phyloP scores from a whole-genome alignment of 2,329 filamentous ascomycete species.

The Penicillium capsulatum region DNA sequence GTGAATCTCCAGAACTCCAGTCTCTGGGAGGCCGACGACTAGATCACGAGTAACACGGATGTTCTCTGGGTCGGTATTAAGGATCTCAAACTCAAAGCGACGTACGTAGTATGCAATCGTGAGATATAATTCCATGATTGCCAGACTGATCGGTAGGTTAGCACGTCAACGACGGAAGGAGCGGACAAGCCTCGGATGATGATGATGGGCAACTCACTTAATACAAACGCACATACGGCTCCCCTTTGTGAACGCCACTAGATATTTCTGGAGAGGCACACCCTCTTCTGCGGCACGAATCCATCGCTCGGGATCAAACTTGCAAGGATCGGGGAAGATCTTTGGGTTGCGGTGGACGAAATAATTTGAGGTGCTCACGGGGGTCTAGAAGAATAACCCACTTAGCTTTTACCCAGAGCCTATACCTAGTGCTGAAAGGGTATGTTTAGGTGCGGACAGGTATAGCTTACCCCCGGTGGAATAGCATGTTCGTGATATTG shows the following conservation, averaged over 20 bases:
- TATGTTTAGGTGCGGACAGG: no score
- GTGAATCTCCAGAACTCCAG: no score
- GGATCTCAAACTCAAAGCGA: slow-evolving; percentile 1
- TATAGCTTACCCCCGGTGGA: slow-evolving; percentile 7
- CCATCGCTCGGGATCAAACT: slow-evolving; percentile 10
- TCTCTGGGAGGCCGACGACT: no score
- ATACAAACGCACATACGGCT: slow-evolving; percentile 7
- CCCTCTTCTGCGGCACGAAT: not conserved
- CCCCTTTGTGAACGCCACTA: slow-evolving; percentile 7
- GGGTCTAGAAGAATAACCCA: slow-evolving; percentile 1
- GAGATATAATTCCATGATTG: slow-evolving; percentile 4
- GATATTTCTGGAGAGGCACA: not conserved
- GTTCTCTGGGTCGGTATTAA: slow-evolving; percentile 1
- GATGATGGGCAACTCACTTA: no score
- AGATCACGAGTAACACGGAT: not conserved
- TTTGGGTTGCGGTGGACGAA: slow-evolving; percentile 4
- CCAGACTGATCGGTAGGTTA: slow-evolving; percentile 2
- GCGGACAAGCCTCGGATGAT: no score
- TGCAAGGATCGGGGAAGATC: slow-evolving; percentile 7
- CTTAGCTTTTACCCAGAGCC: not conserved
- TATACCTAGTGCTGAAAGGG: not conserved
- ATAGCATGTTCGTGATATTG: slow-evolving; percentile 4
- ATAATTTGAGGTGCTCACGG: slow-evolving; percentile 3
- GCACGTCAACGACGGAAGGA: not conserved
- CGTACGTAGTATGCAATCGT: slow-evolving; percentile 1